phyloP scores from a whole-genome alignment of 108 stramenopile species.

The Ochromonas danica region DNA sequence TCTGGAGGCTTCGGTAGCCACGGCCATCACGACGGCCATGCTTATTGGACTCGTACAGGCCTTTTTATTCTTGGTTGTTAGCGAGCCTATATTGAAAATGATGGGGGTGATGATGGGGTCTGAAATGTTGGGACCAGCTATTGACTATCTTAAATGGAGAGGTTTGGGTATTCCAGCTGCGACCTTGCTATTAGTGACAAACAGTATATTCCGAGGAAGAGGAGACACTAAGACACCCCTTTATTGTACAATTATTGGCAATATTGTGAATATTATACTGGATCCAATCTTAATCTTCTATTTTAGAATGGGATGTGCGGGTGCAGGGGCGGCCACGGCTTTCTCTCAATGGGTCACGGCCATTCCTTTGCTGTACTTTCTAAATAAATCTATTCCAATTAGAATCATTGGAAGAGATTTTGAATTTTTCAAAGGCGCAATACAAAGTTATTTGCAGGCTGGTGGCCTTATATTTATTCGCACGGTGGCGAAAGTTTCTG shows the following conservation, averaged over 20 bases:
- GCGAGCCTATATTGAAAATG: constrained; percentile 59
- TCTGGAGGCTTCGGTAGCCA: constrained; percentile 61
- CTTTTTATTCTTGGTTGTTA: constrained; percentile 65
- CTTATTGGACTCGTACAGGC: constrained; percentile 73
- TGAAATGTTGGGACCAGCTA: constrained; percentile 75
- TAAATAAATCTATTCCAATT: constrained; percentile 54
- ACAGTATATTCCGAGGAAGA: constrained; percentile 86
- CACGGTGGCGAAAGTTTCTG: constrained; percentile 58
- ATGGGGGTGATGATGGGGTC: constrained; percentile 69
- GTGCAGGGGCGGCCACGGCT: constrained; percentile 84
- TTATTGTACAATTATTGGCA: constrained; percentile 71
- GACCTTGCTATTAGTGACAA: constrained; percentile 81
- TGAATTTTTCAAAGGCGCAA: neutral
- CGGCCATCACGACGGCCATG: constrained; percentile 76
- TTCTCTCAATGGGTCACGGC: constrained; percentile 75
- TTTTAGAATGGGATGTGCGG: constrained; percentile 70
- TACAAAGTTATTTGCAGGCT: constrained; percentile 69
- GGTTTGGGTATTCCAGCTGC: constrained; percentile 81
- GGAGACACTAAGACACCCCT: constrained; percentile 84
- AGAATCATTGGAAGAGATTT: constrained; percentile 51
- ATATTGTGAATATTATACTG: constrained; percentile 70
- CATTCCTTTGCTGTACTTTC: constrained; percentile 62
- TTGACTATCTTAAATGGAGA: constrained; percentile 71
- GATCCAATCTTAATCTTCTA: constrained; percentile 86
- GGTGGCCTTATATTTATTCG: constrained; percentile 73